phyloP scores from a whole-genome alignment of 805 yeast species.

The Ogataea trehalophila region DNA sequence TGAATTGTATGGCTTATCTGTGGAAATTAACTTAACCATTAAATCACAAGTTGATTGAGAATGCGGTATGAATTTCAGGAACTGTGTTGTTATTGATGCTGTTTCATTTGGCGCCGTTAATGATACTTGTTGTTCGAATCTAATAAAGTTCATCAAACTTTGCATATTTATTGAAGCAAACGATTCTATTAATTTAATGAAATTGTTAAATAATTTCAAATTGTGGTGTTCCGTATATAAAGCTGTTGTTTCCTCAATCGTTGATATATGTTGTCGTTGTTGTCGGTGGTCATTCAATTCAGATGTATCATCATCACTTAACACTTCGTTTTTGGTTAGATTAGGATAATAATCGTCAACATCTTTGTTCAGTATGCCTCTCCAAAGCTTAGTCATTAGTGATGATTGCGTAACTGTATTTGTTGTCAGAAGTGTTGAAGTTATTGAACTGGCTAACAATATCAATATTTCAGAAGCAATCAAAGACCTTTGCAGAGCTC shows the following conservation, averaged over 20 bases:
- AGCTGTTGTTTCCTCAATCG: neutral
- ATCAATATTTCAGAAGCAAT: conserved; percentile 27
- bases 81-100: conserved; percentile 58
- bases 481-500: conserved; percentile 25
- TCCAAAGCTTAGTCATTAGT: conserved; percentile 25
- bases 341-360: conserved; percentile 16
- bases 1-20: conserved; percentile 85
- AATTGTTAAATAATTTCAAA: conserved; percentile 32
- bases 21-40: conserved; percentile 76
- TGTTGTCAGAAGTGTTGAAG: conserved; percentile 16
- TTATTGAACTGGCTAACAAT: conserved; percentile 19
- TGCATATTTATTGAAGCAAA: conserved; percentile 77
- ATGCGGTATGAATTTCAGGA: conserved; percentile 68
- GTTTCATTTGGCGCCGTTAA: conserved; percentile 1
- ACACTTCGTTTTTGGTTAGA: neutral
- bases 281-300: neutral
- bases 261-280: neutral
- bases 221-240: conserved; percentile 24
- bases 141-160: conserved; percentile 66
- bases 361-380: conserved; percentile 28
- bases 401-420: conserved; percentile 12
- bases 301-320: conserved; percentile 12
- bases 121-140: conserved; percentile 31
- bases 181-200: conserved; percentile 83
- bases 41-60: conserved; percentile 91